Evolutionary conservation across 2,329 filamentous ascomycete species (phyloP), one percentile per base, ranked within the genome.

Genomic region (Pyrenochaeta sp.): DNA sequence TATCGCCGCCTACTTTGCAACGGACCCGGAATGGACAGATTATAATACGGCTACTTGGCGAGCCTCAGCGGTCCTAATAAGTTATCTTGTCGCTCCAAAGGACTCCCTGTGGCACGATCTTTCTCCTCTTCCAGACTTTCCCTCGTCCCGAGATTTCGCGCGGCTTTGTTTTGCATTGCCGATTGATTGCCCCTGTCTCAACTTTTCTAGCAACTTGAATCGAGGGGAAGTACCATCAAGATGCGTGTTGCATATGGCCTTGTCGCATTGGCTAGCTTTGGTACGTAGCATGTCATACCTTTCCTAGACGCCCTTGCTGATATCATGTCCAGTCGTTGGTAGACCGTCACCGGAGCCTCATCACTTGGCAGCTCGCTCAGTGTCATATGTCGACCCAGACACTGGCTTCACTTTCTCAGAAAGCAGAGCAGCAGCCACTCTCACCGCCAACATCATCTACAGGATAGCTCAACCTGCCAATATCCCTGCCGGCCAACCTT

Each of bases 341-440:
- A 49, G 42, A 32, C 63, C 60, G 21, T 44, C 46, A 7, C 39
- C 40, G 15, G 44, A 39, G 6, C 4, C 35, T 2, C 35, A 30
- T 1, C 35, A 7, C 2, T 23, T 53, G n/a, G 38, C 38, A 14
- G 45, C 52, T 17, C 48, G 48, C 10, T 51, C 61, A 2, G 43
- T 56, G 19, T 37, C 52, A n/a, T 55, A 52, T 39, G 34, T 51
- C 2, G 65, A 68, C 44, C 35, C 52, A 19, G 65, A 67, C 35
- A 68, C 63, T 17, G 65, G 65, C 35, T 68, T 68, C 44, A 65
- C 62, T 6, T 67, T 67, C 48, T 65, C 63, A 15, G 61, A 68
- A 30, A 62, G 58, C 35, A 61, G 55, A 11, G 63, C 57, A n/a
- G 56, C 60, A 11, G 63, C 60, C 29, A 53, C 61, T 5, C 57